These are phyloP conservation scores for Calonectria pteridis DNA, from an alignment of 2,329 filamentous ascomycete genomes.

Conservation along the genomic window DNA sequence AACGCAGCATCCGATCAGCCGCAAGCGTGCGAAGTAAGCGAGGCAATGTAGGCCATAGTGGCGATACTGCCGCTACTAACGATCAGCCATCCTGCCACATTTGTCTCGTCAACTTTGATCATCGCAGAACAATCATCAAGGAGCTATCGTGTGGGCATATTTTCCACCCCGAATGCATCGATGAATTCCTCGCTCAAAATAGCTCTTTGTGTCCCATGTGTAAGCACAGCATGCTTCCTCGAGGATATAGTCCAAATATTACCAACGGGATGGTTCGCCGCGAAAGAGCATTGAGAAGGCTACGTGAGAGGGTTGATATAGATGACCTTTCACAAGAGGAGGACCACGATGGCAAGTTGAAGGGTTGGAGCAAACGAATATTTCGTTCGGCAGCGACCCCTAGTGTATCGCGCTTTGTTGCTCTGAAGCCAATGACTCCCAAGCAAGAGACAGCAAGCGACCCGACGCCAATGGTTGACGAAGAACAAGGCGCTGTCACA, in stretches of 20 bases:
- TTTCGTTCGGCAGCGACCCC: constrained; percentile 44
- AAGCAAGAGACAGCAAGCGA: constrained; percentile 27
- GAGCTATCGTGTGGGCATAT: constrained; percentile 93
- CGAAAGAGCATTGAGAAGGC: constrained; percentile 75
- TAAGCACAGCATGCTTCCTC: constrained; percentile 84
- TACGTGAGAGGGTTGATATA: constrained; percentile 66
- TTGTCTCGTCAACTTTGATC: constrained; percentile 84
- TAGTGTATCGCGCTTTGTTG: constrained; percentile 44
- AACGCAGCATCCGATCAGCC: constrained; percentile 46
- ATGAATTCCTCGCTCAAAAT: constrained; percentile 81
- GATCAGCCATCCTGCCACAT: constrained; percentile 90
- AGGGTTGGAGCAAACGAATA: constrained; percentile 52
- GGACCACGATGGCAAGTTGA: constrained; percentile 50
- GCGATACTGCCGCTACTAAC: constrained; percentile 62
- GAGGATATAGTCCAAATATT: constrained; percentile 74
- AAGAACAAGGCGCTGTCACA: constrained; percentile 11
- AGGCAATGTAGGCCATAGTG: constrained; percentile 50
- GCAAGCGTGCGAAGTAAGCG: constrained; percentile 53
- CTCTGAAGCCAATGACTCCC: constrained; percentile 36
- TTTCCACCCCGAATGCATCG: constrained; percentile 93
- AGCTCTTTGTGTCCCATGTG: constrained; percentile 93
- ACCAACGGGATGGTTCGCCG: constrained; percentile 90
- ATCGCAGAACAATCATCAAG: constrained; percentile 78
- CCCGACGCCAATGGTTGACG: constrained; percentile 17
- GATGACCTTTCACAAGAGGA: constrained; percentile 53